A percentile compares a stretch with the other conserved stretches of the same genome.
Evolutionary conservation across 352 stramenopile genomes (phyloP).

Genomic region (Phytophthora palmivora): DNA sequence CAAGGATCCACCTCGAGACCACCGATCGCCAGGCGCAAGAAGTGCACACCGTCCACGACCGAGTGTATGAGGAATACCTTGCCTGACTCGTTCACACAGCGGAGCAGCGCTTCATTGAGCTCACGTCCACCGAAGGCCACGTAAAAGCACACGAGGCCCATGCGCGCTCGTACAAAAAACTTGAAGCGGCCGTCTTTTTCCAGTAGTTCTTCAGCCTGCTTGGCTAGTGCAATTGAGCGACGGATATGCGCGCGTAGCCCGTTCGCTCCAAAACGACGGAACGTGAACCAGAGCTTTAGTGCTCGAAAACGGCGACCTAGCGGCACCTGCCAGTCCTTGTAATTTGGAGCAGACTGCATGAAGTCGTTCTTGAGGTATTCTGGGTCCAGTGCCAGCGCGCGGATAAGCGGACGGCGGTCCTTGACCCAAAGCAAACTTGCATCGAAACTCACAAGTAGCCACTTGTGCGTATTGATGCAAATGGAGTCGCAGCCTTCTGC

Average conservation of each 20-base stretch:
- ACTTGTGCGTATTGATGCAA: constrained; percentile 83
- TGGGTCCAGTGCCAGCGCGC: constrained; percentile 59
- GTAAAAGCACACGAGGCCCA: constrained; percentile 74
- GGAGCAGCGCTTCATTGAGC: constrained; percentile 56
- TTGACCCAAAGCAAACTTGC: constrained; percentile 72
- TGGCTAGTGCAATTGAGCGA: constrained; percentile 52
- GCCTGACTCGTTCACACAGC: constrained; percentile 62
- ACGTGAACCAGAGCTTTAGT: constrained; percentile 79
- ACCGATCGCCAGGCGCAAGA: constrained; percentile 62
- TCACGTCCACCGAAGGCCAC: constrained; percentile 53
- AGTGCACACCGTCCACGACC: constrained; percentile 58
- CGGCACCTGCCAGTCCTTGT: constrained; percentile 82
- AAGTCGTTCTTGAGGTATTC: constrained; percentile 84
- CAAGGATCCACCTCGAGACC: constrained; percentile 54
- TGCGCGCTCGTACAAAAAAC: constrained; percentile 53
- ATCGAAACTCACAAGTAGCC: constrained; percentile 73
- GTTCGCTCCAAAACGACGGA: constrained; percentile 66
- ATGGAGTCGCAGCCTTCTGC: constrained; percentile 72
- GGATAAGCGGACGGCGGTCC: constrained; percentile 59
- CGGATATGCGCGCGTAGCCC: constrained; percentile 64
- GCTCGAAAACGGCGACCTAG: constrained; percentile 73
- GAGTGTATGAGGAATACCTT: constrained; percentile 75
- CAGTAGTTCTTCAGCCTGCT: constrained; percentile 52
- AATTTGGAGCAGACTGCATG: constrained; percentile 56
- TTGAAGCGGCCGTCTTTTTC: constrained; percentile 55